Base-by-base conservation (phyloP, 768 basidiomycete genomes). In the Calocybe indica region DNA sequence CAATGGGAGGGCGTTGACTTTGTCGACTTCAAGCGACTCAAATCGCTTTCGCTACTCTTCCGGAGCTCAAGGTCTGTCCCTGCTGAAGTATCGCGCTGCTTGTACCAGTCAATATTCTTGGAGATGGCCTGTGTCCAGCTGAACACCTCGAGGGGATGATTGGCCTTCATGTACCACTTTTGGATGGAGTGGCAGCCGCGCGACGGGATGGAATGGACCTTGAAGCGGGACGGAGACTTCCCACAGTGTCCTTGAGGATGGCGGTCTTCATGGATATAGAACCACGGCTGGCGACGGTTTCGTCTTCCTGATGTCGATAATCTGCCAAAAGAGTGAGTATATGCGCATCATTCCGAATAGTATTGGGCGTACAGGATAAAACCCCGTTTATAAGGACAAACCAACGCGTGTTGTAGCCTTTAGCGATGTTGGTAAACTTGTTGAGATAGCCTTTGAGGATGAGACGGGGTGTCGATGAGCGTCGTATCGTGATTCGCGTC, bases 341-440 rank as follows among this genome's bases (percentile, higher is more conserved):
- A 46, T 37, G 28, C 9, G 34, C 12, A 34, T 33, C 37, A 43
- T 32, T 15, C n/a, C n/a, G 28, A 29, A 13, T 14, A 37, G 14
- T 30, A 36, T 12, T 42, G 11, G 32, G 76, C 87, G 22, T 60
- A 89, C 90, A 92, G 11, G 88, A 90, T n/a, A 94, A 63, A 22
- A 88, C 72, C 0, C 92, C 93, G 45, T 85, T 79, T 57, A 88
- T 84, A 13, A 96, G 75, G 0, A 95, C 90, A 58, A 97, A 95
- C 92, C 92, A 96, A 1, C 93, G 74, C 0, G 88, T 86, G 50
- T 82, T 83, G 61, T 92, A 95, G 0, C 94, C 93, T 55, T 82
- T 84, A 0, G 91, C 90, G 35, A 96, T 88, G 55, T 96, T 97
- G 1, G 86, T 83, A 60, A 93, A 96, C 63, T 97, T 97, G 63